Conservation (phyloP, 495 filamentous ascomycete genomes). For the Neurospora pannonica region DNA sequence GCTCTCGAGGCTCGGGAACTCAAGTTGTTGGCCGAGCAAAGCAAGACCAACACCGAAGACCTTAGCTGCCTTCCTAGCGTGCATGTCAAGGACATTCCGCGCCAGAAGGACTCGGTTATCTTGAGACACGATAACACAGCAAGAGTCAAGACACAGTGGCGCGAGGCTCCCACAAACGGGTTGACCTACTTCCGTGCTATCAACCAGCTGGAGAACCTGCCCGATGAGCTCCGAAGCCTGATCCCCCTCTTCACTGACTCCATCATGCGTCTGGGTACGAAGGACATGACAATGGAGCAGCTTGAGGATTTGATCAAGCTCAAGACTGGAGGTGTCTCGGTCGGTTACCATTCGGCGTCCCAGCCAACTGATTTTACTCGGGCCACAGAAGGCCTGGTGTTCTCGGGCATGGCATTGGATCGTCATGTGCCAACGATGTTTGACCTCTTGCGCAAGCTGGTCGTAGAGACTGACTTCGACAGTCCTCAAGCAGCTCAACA, state of each 20-base stretch:
- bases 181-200: slow-evolving; percentile 92
- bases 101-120: slow-evolving; percentile 59
- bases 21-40: slow-evolving; percentile 73
- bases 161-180: slow-evolving; percentile 86
- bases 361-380: slow-evolving; percentile 59
- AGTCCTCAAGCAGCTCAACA: slow-evolving; percentile 67
- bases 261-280: slow-evolving; percentile 86
- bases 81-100: slow-evolving; percentile 77
- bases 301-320: slow-evolving; percentile 91
- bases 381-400: slow-evolving; percentile 69
- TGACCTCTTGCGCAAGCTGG: slow-evolving; percentile 65
- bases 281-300: slow-evolving; percentile 81
- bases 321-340: slow-evolving; percentile 86
- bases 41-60: slow-evolving; percentile 70
- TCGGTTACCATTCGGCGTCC: slow-evolving; percentile 67
- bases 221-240: slow-evolving; percentile 72
- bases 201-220: slow-evolving; percentile 67
- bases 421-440: slow-evolving; percentile 86
- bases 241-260: slow-evolving; percentile 88
- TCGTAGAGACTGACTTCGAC: slow-evolving; percentile 83
- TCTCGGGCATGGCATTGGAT: slow-evolving; percentile 80
- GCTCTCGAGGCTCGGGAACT: slow-evolving; percentile 65
- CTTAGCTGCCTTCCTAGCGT: slow-evolving; percentile 81
- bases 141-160: slow-evolving; percentile 72
- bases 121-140: slow-evolving; percentile 59